Percentiles rank a stretch among this genome's conserved stretches.
Evolutionary conservation across 2,329 filamentous ascomycete genomes (phyloP).

Genomic region (Leptographium lundbergii): DNA sequence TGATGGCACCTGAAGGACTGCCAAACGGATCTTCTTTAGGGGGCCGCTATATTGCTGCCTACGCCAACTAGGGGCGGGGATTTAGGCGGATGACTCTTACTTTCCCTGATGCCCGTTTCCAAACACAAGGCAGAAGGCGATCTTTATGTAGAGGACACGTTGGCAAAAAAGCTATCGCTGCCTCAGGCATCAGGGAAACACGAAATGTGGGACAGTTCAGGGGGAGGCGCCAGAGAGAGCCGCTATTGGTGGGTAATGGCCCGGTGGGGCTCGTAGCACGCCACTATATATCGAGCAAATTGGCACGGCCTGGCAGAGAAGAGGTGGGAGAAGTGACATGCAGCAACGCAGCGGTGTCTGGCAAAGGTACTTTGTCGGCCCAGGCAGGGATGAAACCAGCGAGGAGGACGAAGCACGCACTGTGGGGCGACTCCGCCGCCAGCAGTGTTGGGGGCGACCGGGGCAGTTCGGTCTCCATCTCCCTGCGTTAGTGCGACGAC

Average conservation of each 20-base stretch:
- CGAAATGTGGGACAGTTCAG: not conserved
- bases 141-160: conserved; percentile 15
- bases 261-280: not conserved
- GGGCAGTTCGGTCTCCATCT: not conserved
- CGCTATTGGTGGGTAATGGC: not conserved
- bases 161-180: conserved; percentile 4
- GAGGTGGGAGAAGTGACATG: not conserved
- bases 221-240: not conserved
- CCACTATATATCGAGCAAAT: not conserved
- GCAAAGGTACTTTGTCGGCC: not conserved
- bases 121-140: not conserved
- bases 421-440: not conserved
- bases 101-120: not conserved
- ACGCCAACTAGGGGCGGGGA: not conserved
- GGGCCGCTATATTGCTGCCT: conserved; percentile 7
- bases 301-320: not conserved
- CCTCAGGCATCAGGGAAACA: conserved; percentile 8
- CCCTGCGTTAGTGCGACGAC: conserved; percentile 2
- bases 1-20: not conserved
- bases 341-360: not conserved
- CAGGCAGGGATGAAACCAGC: not conserved
- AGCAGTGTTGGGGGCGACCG: not conserved
- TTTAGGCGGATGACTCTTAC: conserved; percentile 4
- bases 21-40: not conserved
- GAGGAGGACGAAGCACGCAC: not conserved